phyloP scores from a whole-genome alignment of 1,139 yeast species.

The Geotrichum europaeum region DNA sequence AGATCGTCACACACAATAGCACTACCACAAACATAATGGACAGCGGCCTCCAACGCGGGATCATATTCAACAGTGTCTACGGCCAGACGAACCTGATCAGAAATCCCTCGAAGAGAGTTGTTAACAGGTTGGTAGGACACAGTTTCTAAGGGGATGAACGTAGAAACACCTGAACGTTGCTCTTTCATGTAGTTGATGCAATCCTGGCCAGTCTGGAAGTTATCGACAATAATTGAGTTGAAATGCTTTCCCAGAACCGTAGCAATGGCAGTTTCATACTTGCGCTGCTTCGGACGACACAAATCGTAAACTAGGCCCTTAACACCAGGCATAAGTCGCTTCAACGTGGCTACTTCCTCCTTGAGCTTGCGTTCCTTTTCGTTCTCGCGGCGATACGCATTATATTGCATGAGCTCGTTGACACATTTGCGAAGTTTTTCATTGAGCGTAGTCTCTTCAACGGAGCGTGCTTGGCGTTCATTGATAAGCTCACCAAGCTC shows the following conservation, averaged over 20 bases:
- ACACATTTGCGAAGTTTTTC: slow-evolving; percentile 60
- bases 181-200: slow-evolving; percentile 82
- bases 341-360: slow-evolving; percentile 64
- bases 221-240: slow-evolving; percentile 81
- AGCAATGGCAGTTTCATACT: slow-evolving; percentile 70
- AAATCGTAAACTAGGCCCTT: slow-evolving; percentile 75
- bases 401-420: slow-evolving; percentile 59
- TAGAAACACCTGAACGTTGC: slow-evolving; percentile 77
- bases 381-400: slow-evolving; percentile 71
- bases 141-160: slow-evolving; percentile 84
- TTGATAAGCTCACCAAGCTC: slow-evolving; percentile 41
- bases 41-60: slow-evolving; percentile 64
- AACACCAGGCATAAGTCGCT: slow-evolving; percentile 73
- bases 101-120: slow-evolving; percentile 50
- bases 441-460: slow-evolving; percentile 51
- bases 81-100: slow-evolving; percentile 51
- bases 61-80: slow-evolving; percentile 69
- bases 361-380: slow-evolving; percentile 60
- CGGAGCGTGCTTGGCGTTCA: slow-evolving; percentile 43
- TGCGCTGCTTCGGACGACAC: slow-evolving; percentile 71
- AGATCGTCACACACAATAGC: slow-evolving; percentile 74
- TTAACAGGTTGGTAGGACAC: slow-evolving; percentile 59
- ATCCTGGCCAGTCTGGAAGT: slow-evolving; percentile 64
- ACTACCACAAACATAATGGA: slow-evolving; percentile 74
- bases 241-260: slow-evolving; percentile 73